Evolutionary conservation across 108 stramenopile genomes (phyloP), one percentile per base, ranked within the genome.

Genomic region (Nannochloropsis salina): DNA sequence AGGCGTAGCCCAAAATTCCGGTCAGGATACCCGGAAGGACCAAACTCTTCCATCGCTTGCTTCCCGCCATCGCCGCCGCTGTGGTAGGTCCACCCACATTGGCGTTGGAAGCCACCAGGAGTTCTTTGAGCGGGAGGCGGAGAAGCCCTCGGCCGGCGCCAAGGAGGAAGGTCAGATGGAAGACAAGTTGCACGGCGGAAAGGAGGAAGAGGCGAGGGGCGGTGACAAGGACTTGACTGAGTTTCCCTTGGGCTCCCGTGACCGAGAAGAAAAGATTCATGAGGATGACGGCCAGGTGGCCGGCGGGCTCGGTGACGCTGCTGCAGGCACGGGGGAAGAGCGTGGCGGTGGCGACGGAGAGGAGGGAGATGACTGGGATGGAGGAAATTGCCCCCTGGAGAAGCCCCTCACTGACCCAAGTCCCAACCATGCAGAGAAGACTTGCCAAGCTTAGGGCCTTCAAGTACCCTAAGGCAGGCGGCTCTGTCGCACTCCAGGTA

Each of bases 221-320:
- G 11, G 89, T 89, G 2, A 45, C 81, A 80, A 88, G 43, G 31
- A 89, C 89, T 10, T 85, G 40, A 11, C 86, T 85, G 1, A 89
- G 40, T 74, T 80, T 82, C 2, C 89, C 89, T 42, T 85, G 93
- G 6, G 95, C 95, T 0, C 96, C 96, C 2, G 94, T 94, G 41
- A 93, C 94, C 42, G 96, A 95, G 86, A 97, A 97, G 89, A 97
- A 97, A 84, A 96, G 89, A 90, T 96, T 94, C n/a, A 95, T 93
- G 85, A 94, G 94, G 41, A 94, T 42, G 31, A 94, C 92, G 3
- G 94, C 95, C 83, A 94, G 85, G 0, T 93, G 91, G 3, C 91
- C 89, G 4, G 94, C 95, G 41, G 94, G 89, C 8, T 87, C 85
- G 9, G 93, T 89, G 80, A 94, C 85, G 10, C 83, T 82, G 40